Evolutionary conservation across 2,329 filamentous ascomycete genomes (phyloP).

Genomic region (Trichoderma harzianum): DNA sequence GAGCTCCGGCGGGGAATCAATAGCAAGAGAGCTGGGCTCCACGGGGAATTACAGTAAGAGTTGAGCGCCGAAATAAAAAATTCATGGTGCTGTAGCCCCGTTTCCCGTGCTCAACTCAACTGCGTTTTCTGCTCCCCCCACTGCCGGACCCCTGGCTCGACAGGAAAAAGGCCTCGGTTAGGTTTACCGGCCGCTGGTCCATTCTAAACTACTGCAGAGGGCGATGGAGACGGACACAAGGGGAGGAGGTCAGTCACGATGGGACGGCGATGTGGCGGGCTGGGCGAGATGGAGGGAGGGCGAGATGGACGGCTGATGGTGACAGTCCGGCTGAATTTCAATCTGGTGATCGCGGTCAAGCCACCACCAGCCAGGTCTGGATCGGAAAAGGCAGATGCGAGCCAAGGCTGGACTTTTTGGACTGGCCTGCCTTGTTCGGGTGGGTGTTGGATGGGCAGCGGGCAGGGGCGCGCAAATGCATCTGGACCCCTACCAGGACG

Average conservation of each 20-base stretch:
- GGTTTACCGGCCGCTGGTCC: not conserved
- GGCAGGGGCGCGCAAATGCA: not conserved
- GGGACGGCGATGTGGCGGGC: not conserved
- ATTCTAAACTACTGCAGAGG: not conserved
- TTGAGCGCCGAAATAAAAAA: not conserved
- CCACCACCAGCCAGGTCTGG: not conserved
- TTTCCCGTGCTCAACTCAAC: not conserved
- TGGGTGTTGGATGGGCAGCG: not conserved
- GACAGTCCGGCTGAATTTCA: not conserved
- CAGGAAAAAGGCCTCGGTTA: constrained; percentile 1
- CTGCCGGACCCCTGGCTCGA: not conserved
- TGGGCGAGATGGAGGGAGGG: not conserved
- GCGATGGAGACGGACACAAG: not conserved
- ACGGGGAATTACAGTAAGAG: not conserved
- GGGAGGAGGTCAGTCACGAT: not conserved
- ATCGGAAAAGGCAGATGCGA: not conserved
- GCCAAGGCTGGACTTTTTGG: not conserved
- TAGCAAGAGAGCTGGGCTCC: not conserved
- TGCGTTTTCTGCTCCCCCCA: not conserved
- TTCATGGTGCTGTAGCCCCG: not conserved
- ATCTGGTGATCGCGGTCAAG: constrained; percentile 5
- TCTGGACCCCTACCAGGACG: not conserved
- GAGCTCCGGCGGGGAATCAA: constrained; percentile 1
- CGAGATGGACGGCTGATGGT: not conserved
- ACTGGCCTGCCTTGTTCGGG: not conserved